Percentiles rank a stretch among this genome's conserved stretches.
Evolutionary conservation across 495 filamentous ascomycete species (phyloP).

Genomic region (Delitschia confertaspora): DNA sequence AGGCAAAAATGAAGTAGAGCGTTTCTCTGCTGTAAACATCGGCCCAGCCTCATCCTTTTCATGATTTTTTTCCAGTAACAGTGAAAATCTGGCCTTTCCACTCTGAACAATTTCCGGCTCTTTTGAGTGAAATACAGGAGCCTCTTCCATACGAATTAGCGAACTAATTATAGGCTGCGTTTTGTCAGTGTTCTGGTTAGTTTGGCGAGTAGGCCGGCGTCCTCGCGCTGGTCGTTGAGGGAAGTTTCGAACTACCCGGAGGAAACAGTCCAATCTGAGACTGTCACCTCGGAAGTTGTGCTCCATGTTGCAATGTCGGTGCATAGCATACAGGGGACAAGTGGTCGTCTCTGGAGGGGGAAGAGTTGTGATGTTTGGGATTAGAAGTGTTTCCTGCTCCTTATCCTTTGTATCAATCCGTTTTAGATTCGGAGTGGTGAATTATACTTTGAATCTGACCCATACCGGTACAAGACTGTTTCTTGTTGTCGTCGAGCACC

Average conservation of each 20-base stretch:
- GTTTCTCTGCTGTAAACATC: neutral
- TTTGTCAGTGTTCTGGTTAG: neutral
- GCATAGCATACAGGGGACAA: too few species aligned
- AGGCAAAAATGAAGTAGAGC: neutral
- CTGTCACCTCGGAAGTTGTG: conserved; percentile 5
- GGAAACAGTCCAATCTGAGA: conserved; percentile 13
- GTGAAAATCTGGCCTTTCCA: neutral
- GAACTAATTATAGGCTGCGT: neutral
- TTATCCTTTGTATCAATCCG: too few species aligned
- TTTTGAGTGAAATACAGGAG: conserved; percentile 1
- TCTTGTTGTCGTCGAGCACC: too few species aligned
- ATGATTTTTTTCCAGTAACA: neutral
- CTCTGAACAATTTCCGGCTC: neutral
- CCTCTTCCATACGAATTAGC: neutral
- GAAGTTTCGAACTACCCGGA: conserved; percentile 3
- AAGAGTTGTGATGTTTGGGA: too few species aligned
- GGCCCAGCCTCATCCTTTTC: neutral
- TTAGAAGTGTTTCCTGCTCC: too few species aligned
- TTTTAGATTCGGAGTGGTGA: too few species aligned
- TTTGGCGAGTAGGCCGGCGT: neutral
- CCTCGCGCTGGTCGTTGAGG: conserved; percentile 9
- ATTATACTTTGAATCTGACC: too few species aligned
- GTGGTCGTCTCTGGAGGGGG: too few species aligned
- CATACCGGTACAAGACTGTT: too few species aligned
- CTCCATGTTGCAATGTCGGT: too few species aligned